phyloP scores from a whole-genome alignment of 345 rosid species.

The Anacardium occidentale region DNA sequence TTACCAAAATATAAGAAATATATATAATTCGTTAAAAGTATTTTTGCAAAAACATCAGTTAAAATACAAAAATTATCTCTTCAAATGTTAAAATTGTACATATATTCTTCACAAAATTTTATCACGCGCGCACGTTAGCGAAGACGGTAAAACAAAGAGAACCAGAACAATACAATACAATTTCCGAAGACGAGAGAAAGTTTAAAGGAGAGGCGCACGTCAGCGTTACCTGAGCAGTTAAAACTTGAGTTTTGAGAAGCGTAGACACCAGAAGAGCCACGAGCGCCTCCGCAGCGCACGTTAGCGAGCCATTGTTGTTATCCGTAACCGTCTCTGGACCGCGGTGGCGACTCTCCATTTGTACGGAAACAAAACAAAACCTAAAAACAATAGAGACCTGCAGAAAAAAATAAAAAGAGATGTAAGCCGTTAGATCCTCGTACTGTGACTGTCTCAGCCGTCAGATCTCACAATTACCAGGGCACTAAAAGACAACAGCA shows the following conservation, averaged over 20 bases:
- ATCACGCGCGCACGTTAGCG: background rate
- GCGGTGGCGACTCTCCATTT: slow-evolving; percentile 32
- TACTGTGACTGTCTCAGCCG: slow-evolving; percentile 18
- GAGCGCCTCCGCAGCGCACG: slow-evolving; percentile 51
- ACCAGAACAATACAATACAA: background rate
- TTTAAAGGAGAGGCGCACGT: background rate
- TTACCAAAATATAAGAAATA: too few relatives aligned
- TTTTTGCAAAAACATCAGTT: too few relatives aligned
- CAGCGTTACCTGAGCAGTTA: slow-evolving; percentile 35
- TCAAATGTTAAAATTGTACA: too few relatives aligned
- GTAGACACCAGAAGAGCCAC: slow-evolving; percentile 40
- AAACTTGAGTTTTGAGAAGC: slow-evolving; percentile 37
- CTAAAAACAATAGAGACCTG: slow-evolving; percentile 3
- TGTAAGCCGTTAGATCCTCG: slow-evolving; percentile 28
- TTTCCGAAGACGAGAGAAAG: too few relatives aligned
- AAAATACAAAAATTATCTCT: too few relatives aligned
- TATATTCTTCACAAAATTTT: background rate
- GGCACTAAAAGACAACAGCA: background rate
- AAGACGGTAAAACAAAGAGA: background rate
- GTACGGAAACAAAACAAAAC: slow-evolving; percentile 9
- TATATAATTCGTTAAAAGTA: too few relatives aligned
- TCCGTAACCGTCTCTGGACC: slow-evolving; percentile 33
- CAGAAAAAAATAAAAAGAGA: background rate
- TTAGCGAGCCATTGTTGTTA: slow-evolving; percentile 34
- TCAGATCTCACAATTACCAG: slow-evolving; percentile 21